Evolutionary conservation across 208 protist genomes (phyloP).

Genomic region (Trichomonas tenax): DNA sequence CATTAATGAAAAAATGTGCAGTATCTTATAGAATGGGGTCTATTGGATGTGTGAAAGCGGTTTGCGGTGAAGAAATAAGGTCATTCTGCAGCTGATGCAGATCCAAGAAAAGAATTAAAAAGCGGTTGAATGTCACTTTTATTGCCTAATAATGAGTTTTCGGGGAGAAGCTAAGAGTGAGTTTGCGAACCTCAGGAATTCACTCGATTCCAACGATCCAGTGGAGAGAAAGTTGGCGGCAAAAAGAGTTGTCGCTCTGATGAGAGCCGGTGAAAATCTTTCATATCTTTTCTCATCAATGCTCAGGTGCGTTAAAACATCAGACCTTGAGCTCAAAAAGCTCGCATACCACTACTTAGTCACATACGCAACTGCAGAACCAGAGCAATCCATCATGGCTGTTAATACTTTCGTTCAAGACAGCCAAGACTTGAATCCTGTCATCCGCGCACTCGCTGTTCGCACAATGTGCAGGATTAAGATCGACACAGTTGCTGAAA

Average conservation of each 20-base stretch:
- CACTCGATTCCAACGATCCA: background rate
- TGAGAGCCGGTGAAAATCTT: background rate
- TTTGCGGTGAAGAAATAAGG: too few relatives aligned
- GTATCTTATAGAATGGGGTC: too few relatives aligned
- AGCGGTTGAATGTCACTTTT: background rate
- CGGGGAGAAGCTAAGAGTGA: background rate
- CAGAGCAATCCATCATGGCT: slow-evolving; percentile 21
- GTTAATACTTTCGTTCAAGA: slow-evolving; percentile 20
- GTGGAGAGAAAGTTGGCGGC: background rate
- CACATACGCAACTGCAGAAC: background rate
- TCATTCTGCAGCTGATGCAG: too few relatives aligned
- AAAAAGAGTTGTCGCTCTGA: background rate
- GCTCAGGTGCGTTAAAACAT: background rate
- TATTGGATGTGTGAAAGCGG: too few relatives aligned
- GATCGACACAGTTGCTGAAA: slow-evolving; percentile 1
- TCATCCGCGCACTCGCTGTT: background rate
- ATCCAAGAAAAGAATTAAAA: too few relatives aligned
- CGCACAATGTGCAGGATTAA: slow-evolving; percentile 16
- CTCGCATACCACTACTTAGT: background rate
- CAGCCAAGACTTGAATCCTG: background rate
- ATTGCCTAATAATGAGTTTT: background rate
- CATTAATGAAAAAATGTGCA: too few relatives aligned
- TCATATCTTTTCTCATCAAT: background rate
- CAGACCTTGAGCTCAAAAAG: slow-evolving; percentile 6
- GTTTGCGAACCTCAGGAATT: background rate